phyloP scores from a whole-genome alignment of 2,329 filamentous ascomycete species.

The Botryosphaeria agaves region DNA sequence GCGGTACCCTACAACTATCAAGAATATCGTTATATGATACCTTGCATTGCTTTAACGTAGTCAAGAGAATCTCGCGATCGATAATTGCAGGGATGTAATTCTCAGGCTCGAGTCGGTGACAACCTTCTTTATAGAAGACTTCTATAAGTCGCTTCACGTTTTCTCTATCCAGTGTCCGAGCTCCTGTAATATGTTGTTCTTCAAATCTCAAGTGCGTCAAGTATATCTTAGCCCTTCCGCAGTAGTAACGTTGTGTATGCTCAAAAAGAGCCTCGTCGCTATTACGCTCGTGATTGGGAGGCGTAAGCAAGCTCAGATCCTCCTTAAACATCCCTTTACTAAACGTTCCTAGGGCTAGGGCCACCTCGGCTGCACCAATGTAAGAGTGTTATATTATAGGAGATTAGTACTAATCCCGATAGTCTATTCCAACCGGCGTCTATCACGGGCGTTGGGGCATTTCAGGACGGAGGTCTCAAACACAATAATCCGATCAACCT shows the following conservation, averaged over 20 bases:
- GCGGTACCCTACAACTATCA: neutral
- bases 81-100: conserved; percentile 3
- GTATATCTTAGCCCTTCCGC: conserved; percentile 1
- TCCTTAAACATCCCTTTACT: neutral
- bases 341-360: conserved; percentile 4
- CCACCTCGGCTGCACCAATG: conserved; percentile 7
- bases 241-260: neutral
- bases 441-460: conserved; percentile 6
- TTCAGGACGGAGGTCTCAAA: conserved; percentile 9
- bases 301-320: too few relatives aligned
- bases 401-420: conserved; percentile 1
- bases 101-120: conserved; percentile 4
- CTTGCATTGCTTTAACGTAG: too few relatives aligned
- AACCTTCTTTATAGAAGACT: conserved; percentile 8
- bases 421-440: conserved; percentile 8
- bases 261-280: neutral
- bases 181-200: neutral
- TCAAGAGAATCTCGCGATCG: too few relatives aligned
- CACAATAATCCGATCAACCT: conserved; percentile 7
- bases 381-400: conserved; percentile 2
- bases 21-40: too few relatives aligned
- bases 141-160: conserved; percentile 6
- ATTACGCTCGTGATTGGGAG: conserved; percentile 6
- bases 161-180: conserved; percentile 1
- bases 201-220: neutral